phyloP scores from a whole-genome alignment of 768 basidiomycete genomes.

The Agrocybe praecox region DNA sequence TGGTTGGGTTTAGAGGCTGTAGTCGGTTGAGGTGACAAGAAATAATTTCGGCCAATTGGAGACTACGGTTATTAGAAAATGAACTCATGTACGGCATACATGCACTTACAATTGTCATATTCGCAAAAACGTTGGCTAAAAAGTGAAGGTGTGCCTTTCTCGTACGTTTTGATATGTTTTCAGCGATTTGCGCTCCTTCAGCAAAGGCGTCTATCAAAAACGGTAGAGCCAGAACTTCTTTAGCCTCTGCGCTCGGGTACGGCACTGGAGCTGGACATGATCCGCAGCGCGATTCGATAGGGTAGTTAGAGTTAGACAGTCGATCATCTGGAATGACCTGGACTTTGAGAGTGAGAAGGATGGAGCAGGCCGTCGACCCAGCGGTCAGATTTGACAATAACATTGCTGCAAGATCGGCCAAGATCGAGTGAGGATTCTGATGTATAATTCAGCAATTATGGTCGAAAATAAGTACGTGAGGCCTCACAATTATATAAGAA shows the following conservation, averaged over 20 bases:
- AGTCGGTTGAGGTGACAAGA: conserved; percentile 66
- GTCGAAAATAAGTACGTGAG: background rate
- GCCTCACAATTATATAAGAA: conserved; percentile 86
- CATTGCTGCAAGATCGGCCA: conserved; percentile 97
- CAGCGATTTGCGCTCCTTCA: conserved; percentile 63
- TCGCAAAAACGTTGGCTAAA: conserved; percentile 92
- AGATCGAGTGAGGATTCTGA: conserved; percentile 87
- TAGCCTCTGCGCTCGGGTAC: conserved; percentile 57
- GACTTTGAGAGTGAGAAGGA: conserved; percentile 67
- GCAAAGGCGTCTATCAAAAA: conserved; percentile 90
- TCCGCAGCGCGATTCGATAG: conserved; percentile 79
- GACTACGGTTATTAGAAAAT: conserved; percentile 45
- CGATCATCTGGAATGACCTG: conserved; percentile 54
- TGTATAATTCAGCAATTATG: background rate
- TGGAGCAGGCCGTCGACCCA: conserved; percentile 64
- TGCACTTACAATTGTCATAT: conserved; percentile 72
- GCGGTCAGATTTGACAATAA: conserved; percentile 92
- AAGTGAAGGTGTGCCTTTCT: conserved; percentile 88
- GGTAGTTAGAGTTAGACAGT: conserved; percentile 61
- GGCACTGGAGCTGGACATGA: conserved; percentile 77
- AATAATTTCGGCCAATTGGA: conserved; percentile 76
- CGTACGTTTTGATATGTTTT: conserved; percentile 49
- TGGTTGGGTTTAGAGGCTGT: conserved; percentile 46
- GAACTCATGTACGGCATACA: background rate
- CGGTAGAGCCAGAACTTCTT: conserved; percentile 67